Percentiles rank a stretch among this genome's conserved stretches.
Evolutionary conservation across 2,329 filamentous ascomycete species (phyloP).

Genomic region (Aspergillus spinulosporus): DNA sequence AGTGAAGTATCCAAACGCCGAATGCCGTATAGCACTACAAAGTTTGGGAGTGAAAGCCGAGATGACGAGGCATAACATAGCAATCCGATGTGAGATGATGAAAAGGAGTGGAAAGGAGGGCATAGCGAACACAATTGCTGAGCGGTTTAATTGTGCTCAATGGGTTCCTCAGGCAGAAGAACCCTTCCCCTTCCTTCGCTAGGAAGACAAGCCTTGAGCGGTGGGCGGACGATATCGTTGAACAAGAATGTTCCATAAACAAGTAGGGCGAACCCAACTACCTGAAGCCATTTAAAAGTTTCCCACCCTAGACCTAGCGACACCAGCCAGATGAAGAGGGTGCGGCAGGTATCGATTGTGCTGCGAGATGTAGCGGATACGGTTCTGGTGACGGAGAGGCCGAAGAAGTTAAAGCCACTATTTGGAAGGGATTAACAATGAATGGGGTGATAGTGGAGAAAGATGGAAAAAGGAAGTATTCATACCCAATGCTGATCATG

Average conservation of each 20-base stretch:
- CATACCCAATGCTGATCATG: conserved; percentile 96
- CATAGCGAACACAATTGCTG: conserved; percentile 10
- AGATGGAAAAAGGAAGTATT: conserved; percentile 20
- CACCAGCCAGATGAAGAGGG: conserved; percentile 93
- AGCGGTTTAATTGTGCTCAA: conserved; percentile 62
- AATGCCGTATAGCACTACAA: too few species aligned
- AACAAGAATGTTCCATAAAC: conserved; percentile 97
- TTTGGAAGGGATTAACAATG: background rate
- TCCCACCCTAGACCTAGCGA: conserved; percentile 94
- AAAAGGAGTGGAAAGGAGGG: too few species aligned
- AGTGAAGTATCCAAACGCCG: too few species aligned
- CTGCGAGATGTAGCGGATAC: conserved; percentile 92
- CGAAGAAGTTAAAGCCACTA: conserved; percentile 98
- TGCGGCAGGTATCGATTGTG: conserved; percentile 96
- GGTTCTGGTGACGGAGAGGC: conserved; percentile 82
- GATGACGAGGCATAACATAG: too few species aligned
- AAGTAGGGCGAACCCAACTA: conserved; percentile 80
- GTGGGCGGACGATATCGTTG: conserved; percentile 87
- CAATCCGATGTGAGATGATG: too few species aligned
- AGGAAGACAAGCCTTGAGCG: conserved; percentile 66
- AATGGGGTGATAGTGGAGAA: conserved; percentile 12
- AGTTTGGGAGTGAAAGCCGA: too few species aligned
- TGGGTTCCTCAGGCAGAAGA: conserved; percentile 77
- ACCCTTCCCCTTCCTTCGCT: conserved; percentile 54
- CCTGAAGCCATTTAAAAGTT: conserved; percentile 95